Evolutionary conservation across 148 eudicot species (phyloP).

Genomic region (Camellia lanceoleosa): DNA sequence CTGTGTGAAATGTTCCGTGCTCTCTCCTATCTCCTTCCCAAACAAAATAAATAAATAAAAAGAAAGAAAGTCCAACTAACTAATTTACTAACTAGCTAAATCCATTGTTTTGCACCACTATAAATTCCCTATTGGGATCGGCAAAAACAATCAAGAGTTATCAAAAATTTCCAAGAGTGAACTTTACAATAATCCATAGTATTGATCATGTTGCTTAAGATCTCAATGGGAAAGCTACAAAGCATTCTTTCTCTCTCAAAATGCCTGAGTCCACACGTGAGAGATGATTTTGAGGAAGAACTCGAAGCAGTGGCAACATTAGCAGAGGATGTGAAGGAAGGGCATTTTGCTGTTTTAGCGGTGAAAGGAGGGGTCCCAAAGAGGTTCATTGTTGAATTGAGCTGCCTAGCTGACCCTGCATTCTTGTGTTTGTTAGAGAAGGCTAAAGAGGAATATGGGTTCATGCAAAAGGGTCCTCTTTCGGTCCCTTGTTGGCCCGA

Average conservation of each 20-base stretch:
- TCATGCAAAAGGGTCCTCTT: constrained; percentile 40
- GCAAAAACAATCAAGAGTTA: no score
- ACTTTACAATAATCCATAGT: background rate
- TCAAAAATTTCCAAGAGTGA: background rate
- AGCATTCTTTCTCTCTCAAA: background rate
- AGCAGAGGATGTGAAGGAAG: constrained; percentile 18
- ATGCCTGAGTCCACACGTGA: background rate
- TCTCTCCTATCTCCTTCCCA: no score
- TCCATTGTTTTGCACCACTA: background rate
- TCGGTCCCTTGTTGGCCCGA: constrained; percentile 38
- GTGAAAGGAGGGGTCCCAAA: constrained; percentile 23
- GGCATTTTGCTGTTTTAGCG: constrained; percentile 42
- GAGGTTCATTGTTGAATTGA: constrained; percentile 37
- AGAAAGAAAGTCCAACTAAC: no score
- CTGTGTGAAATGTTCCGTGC: background rate
- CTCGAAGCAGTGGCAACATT: background rate
- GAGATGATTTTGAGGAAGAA: no score
- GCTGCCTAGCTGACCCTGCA: constrained; percentile 28
- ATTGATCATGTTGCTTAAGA: background rate
- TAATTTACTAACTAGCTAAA: no score
- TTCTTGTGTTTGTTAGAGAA: constrained; percentile 36
- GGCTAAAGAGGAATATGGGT: constrained; percentile 48
- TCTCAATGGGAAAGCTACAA: background rate
- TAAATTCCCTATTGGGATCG: background rate
- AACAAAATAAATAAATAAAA: no score